phyloP scores from a whole-genome alignment of 345 rosid species.

The Murraya paniculata region DNA sequence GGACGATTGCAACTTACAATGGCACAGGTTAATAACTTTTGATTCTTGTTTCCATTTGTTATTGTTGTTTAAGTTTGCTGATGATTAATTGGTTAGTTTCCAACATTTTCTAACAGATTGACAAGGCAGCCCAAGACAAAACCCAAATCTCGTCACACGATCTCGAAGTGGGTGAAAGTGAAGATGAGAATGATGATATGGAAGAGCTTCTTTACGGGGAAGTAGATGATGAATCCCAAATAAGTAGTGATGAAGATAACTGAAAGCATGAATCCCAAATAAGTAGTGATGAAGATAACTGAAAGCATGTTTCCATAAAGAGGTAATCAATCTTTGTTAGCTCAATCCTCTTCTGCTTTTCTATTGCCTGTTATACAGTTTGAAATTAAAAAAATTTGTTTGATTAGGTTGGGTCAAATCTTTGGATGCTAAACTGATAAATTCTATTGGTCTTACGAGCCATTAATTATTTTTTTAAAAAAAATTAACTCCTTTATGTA shows the following conservation, averaged over 20 bases:
- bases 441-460: background rate
- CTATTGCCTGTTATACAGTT: background rate
- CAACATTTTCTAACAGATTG: conserved; percentile 46
- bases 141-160: conserved; percentile 25
- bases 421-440: background rate
- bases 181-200: conserved; percentile 59
- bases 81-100: background rate
- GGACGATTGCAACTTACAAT: conserved; percentile 82
- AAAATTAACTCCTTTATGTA: background rate
- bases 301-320: background rate
- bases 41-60: conserved; percentile 2
- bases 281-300: conserved; percentile 60
- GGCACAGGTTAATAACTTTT: conserved; percentile 57
- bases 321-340: conserved; percentile 2
- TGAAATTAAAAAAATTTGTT: background rate
- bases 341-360: background rate
- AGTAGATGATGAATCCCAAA: conserved; percentile 67
- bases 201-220: conserved; percentile 60
- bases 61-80: background rate
- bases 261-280: conserved; percentile 45
- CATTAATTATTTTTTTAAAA: background rate
- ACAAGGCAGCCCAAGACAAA: conserved; percentile 46
- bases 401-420: background rate
- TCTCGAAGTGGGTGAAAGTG: conserved; percentile 45
- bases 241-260: conserved; percentile 63